These are phyloP conservation scores for Penicillium roqueforti DNA, from an alignment of 495 filamentous ascomycete genomes.

Conservation along the genomic window DNA sequence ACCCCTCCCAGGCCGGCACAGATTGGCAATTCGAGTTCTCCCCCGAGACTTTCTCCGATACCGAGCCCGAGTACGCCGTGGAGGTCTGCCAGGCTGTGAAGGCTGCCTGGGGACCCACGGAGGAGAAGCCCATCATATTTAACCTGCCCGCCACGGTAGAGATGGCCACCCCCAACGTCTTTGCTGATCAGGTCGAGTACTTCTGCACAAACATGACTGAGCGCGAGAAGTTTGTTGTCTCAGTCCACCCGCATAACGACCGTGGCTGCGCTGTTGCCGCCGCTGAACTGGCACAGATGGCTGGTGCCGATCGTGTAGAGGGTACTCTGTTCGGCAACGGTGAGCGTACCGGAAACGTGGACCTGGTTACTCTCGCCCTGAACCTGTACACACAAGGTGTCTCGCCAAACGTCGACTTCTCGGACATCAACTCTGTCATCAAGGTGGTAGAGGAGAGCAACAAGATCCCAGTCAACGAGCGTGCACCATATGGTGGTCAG, in stretches of 20 bases:
- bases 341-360: conserved; percentile 93
- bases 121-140: conserved; percentile 87
- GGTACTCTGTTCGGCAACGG: conserved; percentile 95
- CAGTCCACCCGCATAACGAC: conserved; percentile 91
- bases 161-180: conserved; percentile 92
- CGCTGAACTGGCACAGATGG: conserved; percentile 93
- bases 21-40: conserved; percentile 96
- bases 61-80: conserved; percentile 76
- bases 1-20: conserved; percentile 65
- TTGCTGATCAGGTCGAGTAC: conserved; percentile 95
- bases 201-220: conserved; percentile 82
- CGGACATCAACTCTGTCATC: conserved; percentile 81
- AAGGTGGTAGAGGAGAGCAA: conserved; percentile 87
- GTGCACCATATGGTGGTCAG: conserved; percentile 85
- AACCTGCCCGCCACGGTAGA: conserved; percentile 97
- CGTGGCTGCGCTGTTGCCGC: conserved; percentile 85
- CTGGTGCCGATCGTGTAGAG: conserved; percentile 92
- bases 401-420: conserved; percentile 85
- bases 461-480: conserved; percentile 89
- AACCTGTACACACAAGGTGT: conserved; percentile 97
- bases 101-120: conserved; percentile 84
- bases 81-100: conserved; percentile 92
- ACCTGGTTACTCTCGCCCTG: conserved; percentile 87
- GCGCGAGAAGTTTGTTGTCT: conserved; percentile 75
- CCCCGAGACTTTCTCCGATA: conserved; percentile 94